Evolutionary conservation across 768 basidiomycete genomes (phyloP).

Genomic region (Melanogaster broomeanus): DNA sequence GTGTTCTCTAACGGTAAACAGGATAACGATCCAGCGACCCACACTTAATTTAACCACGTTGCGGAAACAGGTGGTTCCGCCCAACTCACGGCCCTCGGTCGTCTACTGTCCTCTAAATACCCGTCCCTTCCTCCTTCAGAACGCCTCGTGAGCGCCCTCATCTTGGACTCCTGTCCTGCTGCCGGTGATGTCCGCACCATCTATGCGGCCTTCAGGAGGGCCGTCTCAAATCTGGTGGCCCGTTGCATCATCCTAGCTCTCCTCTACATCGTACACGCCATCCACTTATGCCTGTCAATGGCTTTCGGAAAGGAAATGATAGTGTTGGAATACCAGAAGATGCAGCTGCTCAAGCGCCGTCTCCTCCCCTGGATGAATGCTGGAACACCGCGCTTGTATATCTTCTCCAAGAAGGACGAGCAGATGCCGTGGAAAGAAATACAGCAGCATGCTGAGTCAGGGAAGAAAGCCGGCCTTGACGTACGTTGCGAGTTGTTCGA

Average conservation of each 20-base stretch:
- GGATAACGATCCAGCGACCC: neutral
- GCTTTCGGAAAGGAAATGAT: conserved; percentile 20
- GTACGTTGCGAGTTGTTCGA: conserved; percentile 32
- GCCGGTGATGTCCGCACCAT: conserved; percentile 12
- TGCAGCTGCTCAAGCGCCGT: conserved; percentile 17
- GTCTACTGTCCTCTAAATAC: conserved; percentile 21
- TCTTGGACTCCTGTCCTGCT: conserved; percentile 26
- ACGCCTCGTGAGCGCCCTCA: conserved; percentile 11
- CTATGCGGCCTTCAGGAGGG: conserved; percentile 21
- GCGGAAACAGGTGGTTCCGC: conserved; percentile 17
- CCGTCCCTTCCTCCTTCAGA: conserved; percentile 5
- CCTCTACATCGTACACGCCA: conserved; percentile 13
- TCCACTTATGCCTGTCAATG: conserved; percentile 8
- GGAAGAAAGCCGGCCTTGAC: conserved; percentile 24
- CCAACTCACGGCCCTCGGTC: conserved; percentile 20
- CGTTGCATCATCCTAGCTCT: conserved; percentile 13
- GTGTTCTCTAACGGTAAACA: conserved; percentile 31
- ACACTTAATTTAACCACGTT: neutral
- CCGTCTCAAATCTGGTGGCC: conserved; percentile 20
- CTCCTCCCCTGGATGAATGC: conserved; percentile 34
- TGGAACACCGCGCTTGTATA: conserved; percentile 36
- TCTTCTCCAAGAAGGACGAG: conserved; percentile 35
- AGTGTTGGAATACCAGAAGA: conserved; percentile 3
- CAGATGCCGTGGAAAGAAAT: conserved; percentile 31
- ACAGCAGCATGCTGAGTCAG: conserved; percentile 24